phyloP scores from a whole-genome alignment of 805 yeast genomes.

The Metschnikowia gelsemii region DNA sequence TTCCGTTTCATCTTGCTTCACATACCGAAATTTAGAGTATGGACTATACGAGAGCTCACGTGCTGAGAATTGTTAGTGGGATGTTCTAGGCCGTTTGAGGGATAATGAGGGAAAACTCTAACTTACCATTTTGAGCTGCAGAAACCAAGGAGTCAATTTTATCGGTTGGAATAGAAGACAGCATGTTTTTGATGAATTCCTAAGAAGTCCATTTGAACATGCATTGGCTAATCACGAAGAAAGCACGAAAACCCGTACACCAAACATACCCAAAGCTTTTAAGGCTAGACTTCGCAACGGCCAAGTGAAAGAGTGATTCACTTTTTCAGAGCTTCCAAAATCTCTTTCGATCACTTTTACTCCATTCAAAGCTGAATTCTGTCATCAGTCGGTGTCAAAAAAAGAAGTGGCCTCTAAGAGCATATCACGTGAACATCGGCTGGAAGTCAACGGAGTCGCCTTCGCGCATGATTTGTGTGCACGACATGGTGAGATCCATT shows the following conservation, averaged over 20 bases:
- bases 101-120: not conserved
- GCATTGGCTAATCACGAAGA: no score
- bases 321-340: no score
- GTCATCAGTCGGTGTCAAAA: no score
- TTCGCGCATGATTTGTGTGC: constrained; percentile 1
- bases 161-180: not conserved
- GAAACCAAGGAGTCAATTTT: constrained; percentile 4
- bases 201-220: not conserved
- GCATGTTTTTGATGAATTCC: constrained; percentile 1
- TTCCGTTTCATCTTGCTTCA: not conserved
- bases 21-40: constrained; percentile 63
- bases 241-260: no score
- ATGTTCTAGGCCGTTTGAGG: not conserved
- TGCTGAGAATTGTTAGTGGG: constrained; percentile 35
- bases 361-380: no score
- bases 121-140: constrained; percentile 14
- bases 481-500: not conserved
- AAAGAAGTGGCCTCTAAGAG: not conserved
- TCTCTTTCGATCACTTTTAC: no score
- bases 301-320: no score
- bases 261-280: no score
- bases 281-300: no score
- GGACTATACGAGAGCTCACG: constrained; percentile 61
- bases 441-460: not conserved
- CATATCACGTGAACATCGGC: constrained; percentile 7